phyloP scores from a whole-genome alignment of 176 grass and related monocot genomes.

The Oryza rufipogon region DNA sequence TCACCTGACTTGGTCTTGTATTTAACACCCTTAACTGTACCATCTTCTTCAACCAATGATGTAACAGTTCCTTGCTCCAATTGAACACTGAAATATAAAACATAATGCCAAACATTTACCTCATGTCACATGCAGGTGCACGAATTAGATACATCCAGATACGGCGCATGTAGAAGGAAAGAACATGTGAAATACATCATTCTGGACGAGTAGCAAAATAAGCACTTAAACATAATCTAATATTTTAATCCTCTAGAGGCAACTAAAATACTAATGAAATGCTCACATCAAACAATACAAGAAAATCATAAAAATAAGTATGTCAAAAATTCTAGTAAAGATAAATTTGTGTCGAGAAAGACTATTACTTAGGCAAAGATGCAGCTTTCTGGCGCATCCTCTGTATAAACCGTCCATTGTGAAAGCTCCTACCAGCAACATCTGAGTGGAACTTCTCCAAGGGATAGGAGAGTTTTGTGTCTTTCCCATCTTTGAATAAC shows the following conservation, averaged over 20 bases:
- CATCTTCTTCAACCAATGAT: conserved; percentile 71
- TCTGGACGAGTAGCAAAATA: not conserved
- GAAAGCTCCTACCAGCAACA: conserved; percentile 94
- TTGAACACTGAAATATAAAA: conserved; percentile 55
- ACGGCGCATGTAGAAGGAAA: not conserved
- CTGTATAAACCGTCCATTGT: conserved; percentile 95
- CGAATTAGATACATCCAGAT: not conserved
- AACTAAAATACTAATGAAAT: conserved; percentile 7
- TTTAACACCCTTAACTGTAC: not conserved
- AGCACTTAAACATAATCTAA: not conserved
- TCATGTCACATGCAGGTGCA: not conserved
- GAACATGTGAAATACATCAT: not conserved
- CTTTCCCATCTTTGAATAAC: conserved; percentile 89
- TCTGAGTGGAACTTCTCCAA: conserved; percentile 91
- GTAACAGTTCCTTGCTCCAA: conserved; percentile 83
- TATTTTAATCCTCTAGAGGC: not conserved
- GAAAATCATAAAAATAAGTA: not conserved
- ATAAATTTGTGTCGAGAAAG: conserved; percentile 1
- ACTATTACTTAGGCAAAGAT: conserved; percentile 74
- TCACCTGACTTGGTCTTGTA: not conserved
- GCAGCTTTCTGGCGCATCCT: conserved; percentile 88
- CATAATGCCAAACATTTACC: not conserved
- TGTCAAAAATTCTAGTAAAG: not conserved
- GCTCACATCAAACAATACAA: not conserved
- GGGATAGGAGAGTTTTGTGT: conserved; percentile 83